Base-by-base conservation (phyloP, 805 yeast species). In the Candida piceae region DNA sequence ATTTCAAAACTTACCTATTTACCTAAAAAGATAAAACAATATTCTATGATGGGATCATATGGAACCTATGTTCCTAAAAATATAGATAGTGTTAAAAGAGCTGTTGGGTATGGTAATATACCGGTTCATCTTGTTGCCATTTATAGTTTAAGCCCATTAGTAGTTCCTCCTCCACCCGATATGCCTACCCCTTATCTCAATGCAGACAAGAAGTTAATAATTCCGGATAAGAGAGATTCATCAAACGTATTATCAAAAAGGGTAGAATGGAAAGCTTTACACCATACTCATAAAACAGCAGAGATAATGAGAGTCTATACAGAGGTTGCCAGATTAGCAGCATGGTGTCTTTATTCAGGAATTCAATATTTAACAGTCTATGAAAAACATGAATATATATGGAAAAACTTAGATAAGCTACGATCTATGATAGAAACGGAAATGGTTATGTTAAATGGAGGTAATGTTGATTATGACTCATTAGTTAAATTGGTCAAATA, bases 161-260 rank as follows among this genome's bases (percentile, higher is more conserved):
- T 58, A 4, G 47, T 58, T 3, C 53, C 57, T 4, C 62, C 64
- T 16, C 74, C 76, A 16, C 68, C 72, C 1, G 64, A 59, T 11
- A 39, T 67, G 11, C 76, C 76, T 2, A 56, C 54, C 25, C 73
- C 75, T 0, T 69, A 59, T 44, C 44, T 71, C 26, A 64, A 64
- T 32, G 63, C 64, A 2, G 69, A 69, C 21, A 67, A 64, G 35
- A 56, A 54, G 24, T 46, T 70, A 3, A 53, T 60, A 6, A 53
- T 61, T 7, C 76, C 77, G 0, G 55, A 51, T 1, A 56, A 62
- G 33, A 54, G 50, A 27, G 66, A 64, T 38, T 47, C 62, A 1
- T 58, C 58, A 12, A 37, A 45, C n/a, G 63, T 52, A 0, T 36
- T 64, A 8, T 50, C 58, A 0, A 36, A 50, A 7, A 46, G 71